Percentiles rank a stretch among this genome's conserved stretches.
phyloP scores from a whole-genome alignment of 108 stramenopile genomes.

The Nitzschia sp. region DNA sequence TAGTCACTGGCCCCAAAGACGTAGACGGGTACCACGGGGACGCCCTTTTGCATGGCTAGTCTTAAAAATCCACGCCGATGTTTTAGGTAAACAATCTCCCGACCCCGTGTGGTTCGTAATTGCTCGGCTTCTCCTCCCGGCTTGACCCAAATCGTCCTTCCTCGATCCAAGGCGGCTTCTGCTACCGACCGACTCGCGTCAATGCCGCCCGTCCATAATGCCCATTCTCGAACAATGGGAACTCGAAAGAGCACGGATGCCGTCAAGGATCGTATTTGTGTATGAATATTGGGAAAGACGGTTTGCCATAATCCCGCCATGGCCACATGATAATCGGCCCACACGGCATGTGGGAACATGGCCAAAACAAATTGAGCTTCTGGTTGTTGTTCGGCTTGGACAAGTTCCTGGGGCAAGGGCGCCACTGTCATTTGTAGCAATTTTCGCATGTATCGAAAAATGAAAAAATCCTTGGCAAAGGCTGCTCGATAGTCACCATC shows the following conservation, averaged over 20 bases:
- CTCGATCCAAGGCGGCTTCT: too few relatives aligned
- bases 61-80: too few relatives aligned
- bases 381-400: conserved; percentile 12
- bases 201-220: too few relatives aligned
- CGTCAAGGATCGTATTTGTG: conserved; percentile 38
- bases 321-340: conserved; percentile 32
- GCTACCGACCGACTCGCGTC: too few relatives aligned
- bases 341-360: conserved; percentile 32
- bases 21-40: too few relatives aligned
- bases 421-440: conserved; percentile 16
- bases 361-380: conserved; percentile 41
- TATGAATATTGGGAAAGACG: conserved; percentile 20
- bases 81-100: too few relatives aligned
- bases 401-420: conserved; percentile 15
- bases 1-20: too few relatives aligned
- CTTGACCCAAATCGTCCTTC: too few relatives aligned
- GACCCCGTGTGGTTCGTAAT: too few relatives aligned
- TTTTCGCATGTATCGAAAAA: conserved; percentile 17
- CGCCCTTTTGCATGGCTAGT: too few relatives aligned
- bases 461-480: conserved; percentile 24
- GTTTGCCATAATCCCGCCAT: conserved; percentile 35
- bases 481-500: conserved; percentile 16
- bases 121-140: too few relatives aligned
- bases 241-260: conserved; percentile 58
- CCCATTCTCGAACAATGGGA: conserved; percentile 56